Conservation (phyloP, 2,329 filamentous ascomycete species). For the Fusarium tuaranense region DNA sequence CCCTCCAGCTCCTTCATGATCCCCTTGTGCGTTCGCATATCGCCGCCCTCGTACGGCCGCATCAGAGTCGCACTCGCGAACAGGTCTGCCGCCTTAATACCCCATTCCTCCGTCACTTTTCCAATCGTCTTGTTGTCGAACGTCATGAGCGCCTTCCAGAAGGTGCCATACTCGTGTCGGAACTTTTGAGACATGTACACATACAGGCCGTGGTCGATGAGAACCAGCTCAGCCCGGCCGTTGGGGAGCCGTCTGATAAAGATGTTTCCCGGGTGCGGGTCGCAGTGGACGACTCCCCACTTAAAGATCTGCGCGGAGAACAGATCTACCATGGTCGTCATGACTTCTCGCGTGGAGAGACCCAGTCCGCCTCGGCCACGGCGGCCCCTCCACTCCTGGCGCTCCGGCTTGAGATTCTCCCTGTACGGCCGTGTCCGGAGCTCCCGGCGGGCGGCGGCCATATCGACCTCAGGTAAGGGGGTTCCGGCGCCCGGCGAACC, state of each 20-base stretch:
- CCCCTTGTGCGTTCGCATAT: constrained; percentile 71
- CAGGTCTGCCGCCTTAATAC: constrained; percentile 87
- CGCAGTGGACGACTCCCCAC: constrained; percentile 95
- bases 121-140: constrained; percentile 88
- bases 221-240: constrained; percentile 88
- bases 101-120: constrained; percentile 83
- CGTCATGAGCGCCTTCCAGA: constrained; percentile 95
- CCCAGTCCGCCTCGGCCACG: constrained; percentile 84
- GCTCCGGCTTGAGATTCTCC: constrained; percentile 81
- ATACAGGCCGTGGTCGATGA: constrained; percentile 98
- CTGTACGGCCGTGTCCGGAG: constrained; percentile 64
- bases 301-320: constrained; percentile 99
- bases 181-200: constrained; percentile 89
- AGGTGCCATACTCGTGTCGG: constrained; percentile 84
- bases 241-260: constrained; percentile 88
- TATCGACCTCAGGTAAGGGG: constrained; percentile 66
- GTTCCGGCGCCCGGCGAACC: constrained; percentile 83
- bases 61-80: constrained; percentile 93
- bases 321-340: constrained; percentile 96
- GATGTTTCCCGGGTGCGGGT: constrained; percentile 97
- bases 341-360: constrained; percentile 84
- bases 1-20: constrained; percentile 74
- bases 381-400: constrained; percentile 80
- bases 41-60: constrained; percentile 90
- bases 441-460: constrained; percentile 58